Conservation (phyloP, 2,329 filamentous ascomycete species). For the Rugonectria rugulosa region DNA sequence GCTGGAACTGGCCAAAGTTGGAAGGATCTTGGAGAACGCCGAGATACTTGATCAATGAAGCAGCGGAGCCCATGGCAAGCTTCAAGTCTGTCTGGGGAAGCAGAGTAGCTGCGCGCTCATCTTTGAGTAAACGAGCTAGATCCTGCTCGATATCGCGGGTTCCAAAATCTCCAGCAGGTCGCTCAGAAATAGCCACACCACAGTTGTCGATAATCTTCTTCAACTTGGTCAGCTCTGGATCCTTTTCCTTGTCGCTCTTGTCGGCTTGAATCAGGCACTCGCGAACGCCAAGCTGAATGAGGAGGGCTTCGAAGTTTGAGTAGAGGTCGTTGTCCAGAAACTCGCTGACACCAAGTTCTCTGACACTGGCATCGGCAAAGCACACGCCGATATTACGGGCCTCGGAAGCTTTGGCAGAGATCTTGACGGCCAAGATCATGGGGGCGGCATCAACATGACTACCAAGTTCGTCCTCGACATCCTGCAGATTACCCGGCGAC, state of each 20-base stretch:
- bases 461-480: constrained; percentile 94
- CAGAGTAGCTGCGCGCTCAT: constrained; percentile 78
- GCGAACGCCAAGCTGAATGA: constrained; percentile 95
- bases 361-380: constrained; percentile 95
- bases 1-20: constrained; percentile 96
- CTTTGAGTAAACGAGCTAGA: constrained; percentile 83
- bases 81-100: constrained; percentile 93
- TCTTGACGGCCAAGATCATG: constrained; percentile 94
- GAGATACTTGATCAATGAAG: constrained; percentile 93
- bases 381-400: constrained; percentile 90
- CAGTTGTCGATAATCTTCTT: constrained; percentile 91
- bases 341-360: constrained; percentile 95
- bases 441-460: constrained; percentile 86
- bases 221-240: constrained; percentile 87
- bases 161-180: constrained; percentile 78
- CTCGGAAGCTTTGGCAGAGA: constrained; percentile 86
- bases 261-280: constrained; percentile 90
- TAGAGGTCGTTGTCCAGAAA: constrained; percentile 99
- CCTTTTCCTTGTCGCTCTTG: constrained; percentile 80
- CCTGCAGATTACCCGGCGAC: constrained; percentile 94
- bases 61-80: constrained; percentile 93
- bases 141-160: constrained; percentile 96
- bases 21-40: constrained; percentile 87
- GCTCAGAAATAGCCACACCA: constrained; percentile 86
- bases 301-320: constrained; percentile 94